Evolutionary conservation across 108 stramenopile genomes (phyloP).

Genomic region (Cyclostephanos tholiformis): DNA sequence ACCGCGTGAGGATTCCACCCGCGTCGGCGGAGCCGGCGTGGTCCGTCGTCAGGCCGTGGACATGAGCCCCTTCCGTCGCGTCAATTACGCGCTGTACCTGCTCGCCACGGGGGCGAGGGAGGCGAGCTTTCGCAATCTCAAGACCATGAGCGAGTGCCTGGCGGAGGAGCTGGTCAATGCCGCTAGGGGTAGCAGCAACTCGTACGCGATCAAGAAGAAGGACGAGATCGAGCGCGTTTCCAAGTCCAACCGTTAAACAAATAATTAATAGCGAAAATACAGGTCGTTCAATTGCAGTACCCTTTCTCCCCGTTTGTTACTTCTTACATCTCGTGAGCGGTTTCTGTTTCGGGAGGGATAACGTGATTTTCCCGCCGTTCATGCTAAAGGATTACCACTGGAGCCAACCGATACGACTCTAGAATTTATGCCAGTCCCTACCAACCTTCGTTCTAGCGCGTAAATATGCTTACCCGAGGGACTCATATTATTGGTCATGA

Average conservation of each 20-base stretch:
- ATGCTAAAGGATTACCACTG: too few species aligned
- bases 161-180: constrained; percentile 99
- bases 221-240: constrained; percentile 99
- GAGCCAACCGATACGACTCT: too few species aligned
- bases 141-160: constrained; percentile 99
- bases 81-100: constrained; percentile 99
- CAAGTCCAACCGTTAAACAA: constrained; percentile 98
- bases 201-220: constrained; percentile 99
- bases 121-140: constrained; percentile 99
- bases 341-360: too few species aligned
- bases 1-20: constrained; percentile 99
- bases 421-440: too few species aligned
- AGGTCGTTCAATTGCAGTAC: too few species aligned
- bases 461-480: too few species aligned
- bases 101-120: constrained; percentile 98
- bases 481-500: too few species aligned
- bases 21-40: constrained; percentile 99
- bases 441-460: too few species aligned
- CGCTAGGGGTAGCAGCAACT: constrained; percentile 98
- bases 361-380: too few species aligned
- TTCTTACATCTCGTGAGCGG: too few species aligned
- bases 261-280: neutral
- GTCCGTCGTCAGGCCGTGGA: constrained; percentile 99
- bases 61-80: constrained; percentile 99
- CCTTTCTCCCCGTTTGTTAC: too few species aligned